These are phyloP conservation scores for Aureobasidium sp. DNA, from an alignment of 2,329 filamentous ascomycete species.

Conservation along the genomic window DNA sequence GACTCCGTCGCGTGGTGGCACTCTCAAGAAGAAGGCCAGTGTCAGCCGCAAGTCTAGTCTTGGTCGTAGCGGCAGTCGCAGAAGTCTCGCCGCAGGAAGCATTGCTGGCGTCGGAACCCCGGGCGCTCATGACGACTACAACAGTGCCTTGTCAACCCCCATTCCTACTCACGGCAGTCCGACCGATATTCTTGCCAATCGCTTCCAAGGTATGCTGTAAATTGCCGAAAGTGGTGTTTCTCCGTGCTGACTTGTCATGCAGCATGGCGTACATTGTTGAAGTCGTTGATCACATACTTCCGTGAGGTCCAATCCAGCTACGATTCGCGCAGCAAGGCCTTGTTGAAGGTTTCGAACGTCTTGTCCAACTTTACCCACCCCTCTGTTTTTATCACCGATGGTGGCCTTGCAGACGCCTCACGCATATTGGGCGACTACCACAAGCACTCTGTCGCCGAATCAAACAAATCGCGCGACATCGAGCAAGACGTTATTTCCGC, in stretches of 20 bases:
- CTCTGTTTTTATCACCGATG: slow-evolving; percentile 66
- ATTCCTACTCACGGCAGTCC: slow-evolving; percentile 82
- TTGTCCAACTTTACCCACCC: slow-evolving; percentile 75
- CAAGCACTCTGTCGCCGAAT: slow-evolving; percentile 69
- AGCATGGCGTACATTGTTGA: slow-evolving; percentile 94
- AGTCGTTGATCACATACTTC: slow-evolving; percentile 90
- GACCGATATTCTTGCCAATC: slow-evolving; percentile 76
- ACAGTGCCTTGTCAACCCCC: slow-evolving; percentile 83
- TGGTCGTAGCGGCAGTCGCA: slow-evolving; percentile 70
- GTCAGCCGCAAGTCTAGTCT: slow-evolving; percentile 67
- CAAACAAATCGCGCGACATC: slow-evolving; percentile 83
- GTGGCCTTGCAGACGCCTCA: slow-evolving; percentile 82
- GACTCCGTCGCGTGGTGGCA: slow-evolving; percentile 57
- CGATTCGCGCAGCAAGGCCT: slow-evolving; percentile 73
- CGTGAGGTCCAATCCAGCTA: slow-evolving; percentile 86
- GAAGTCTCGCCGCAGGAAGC: slow-evolving; percentile 71
- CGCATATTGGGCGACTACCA: slow-evolving; percentile 77
- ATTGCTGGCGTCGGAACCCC: slow-evolving; percentile 61
- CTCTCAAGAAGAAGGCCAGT: slow-evolving; percentile 82
- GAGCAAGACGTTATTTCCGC: slow-evolving; percentile 87
- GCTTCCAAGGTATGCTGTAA: slow-evolving; percentile 69
- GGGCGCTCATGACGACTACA: slow-evolving; percentile 60
- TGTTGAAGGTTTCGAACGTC: slow-evolving; percentile 75
- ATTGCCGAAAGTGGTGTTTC: not conserved
- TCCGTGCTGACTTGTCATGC: not conserved